Evolutionary conservation across 352 stramenopile species (phyloP), one percentile per base, ranked within the genome.

Genomic region (Phytophthora pseudosyringae): DNA sequence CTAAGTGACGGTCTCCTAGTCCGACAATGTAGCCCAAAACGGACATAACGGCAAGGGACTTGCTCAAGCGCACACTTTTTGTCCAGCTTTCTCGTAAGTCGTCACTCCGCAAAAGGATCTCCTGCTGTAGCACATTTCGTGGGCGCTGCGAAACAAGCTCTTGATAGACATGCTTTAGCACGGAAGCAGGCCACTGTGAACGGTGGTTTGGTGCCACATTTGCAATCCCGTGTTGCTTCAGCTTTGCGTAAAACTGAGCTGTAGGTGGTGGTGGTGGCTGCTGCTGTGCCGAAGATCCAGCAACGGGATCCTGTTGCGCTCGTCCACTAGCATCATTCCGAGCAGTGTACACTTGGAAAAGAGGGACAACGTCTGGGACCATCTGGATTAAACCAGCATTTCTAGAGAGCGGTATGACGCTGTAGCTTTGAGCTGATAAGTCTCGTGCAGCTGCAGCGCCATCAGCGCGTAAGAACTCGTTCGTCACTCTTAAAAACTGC

Each of bases 1-100:
- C 89, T 26, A 97, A 70, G 64, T 98, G 93, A 2, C 93, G 86
- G 54, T 98, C 93, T 9, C 93, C 93, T 5, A 98, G 74, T 12
- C 93, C 93, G 51, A 98, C 74, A 31, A 97, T 70, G 44, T 97
- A 96, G 3, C 91, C 93, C 5, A 97, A 68, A 1, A 95, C 87
- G 5, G 84, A 94, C 81, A 94, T 97, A 18, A 96, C 86, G 5
- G 92, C 92, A 11, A 95, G 65, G 0, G 82, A 95, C 40, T 85
- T 89, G 59, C 68, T 78, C 43, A 95, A 79, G 3, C 86, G 72
- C 26, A 59, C 64, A 26, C 55, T 77, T 31, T 93, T 95, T 1
- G 40, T 57, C 78, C 83, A 90, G 15, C 73, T 77, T 48, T 93
- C 84, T 9, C 74, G 70, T n/a, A 94, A 74, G 52, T 91, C 83